phyloP scores from a whole-genome alignment of 306 rosid genomes.

The Vigna reflexopilosa region DNA sequence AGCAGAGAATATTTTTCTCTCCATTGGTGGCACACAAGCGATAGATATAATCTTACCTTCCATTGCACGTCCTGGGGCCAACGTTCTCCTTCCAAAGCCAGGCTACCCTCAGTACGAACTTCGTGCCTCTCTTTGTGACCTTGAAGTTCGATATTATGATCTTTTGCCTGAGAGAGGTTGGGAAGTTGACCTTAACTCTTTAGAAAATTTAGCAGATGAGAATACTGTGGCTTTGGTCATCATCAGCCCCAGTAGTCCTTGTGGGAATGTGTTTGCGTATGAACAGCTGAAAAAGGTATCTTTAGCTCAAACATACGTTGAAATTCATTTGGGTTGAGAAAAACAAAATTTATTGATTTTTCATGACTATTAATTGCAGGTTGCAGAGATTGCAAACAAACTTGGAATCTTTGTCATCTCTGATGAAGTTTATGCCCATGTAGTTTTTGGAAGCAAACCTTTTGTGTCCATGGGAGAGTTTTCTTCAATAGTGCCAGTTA shows the following conservation, averaged over 20 bases:
- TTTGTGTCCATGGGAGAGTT: conserved; percentile 65
- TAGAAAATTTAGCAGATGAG: conserved; percentile 61
- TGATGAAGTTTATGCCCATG: conserved; percentile 65
- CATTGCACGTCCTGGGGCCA: conserved; percentile 64
- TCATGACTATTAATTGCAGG: conserved; percentile 24
- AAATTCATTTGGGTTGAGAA: neutral
- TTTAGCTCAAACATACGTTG: neutral
- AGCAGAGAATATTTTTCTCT: conserved; percentile 49
- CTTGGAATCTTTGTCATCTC: conserved; percentile 56
- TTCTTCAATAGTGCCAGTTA: conserved; percentile 55
- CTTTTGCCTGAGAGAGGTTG: conserved; percentile 63
- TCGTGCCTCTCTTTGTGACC: conserved; percentile 45
- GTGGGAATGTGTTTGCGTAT: conserved; percentile 59
- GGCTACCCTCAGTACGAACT: conserved; percentile 61
- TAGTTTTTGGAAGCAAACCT: conserved; percentile 57
- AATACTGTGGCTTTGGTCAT: conserved; percentile 63
- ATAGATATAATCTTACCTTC: conserved; percentile 53
- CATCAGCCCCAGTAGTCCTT: conserved; percentile 65
- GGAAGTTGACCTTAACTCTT: conserved; percentile 62
- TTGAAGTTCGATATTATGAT: conserved; percentile 62
- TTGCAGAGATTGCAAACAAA: conserved; percentile 64
- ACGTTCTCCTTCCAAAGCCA: conserved; percentile 68
- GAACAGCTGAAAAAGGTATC: conserved; percentile 58
- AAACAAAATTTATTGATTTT: neutral
- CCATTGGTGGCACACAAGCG: conserved; percentile 64